Base-by-base conservation (phyloP, 164 flowering plant species). In the Tinospora cordifolia region DNA sequence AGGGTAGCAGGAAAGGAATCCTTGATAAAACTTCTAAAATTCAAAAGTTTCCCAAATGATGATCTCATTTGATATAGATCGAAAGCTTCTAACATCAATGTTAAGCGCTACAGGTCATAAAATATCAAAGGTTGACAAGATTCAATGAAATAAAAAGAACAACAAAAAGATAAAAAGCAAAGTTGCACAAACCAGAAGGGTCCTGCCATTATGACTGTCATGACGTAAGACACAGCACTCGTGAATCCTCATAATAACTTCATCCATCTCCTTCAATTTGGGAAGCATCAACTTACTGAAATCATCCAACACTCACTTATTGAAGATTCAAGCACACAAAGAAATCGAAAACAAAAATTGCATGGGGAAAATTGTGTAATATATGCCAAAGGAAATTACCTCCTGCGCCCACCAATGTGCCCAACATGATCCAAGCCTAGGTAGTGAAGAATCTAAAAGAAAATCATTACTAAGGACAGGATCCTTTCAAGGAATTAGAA, bases 381-480 rank as follows among this genome's bases (percentile, higher is more conserved):
- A 71, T 72, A 27, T 19, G 70, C 67, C 62, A 12, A 54, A 72
- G 69, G 60, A 44, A 59, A 63, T 70, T 76, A 92, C 98, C 97
- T 89, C 73, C 78, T 81, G 65, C 97, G 91, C 21, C 98, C 97
- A 64, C 97, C 97, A 82, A 82, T 83, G 86, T 94, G 98, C 49
- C 98, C 98, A 81, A 92, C 91, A 84, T 94, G 98, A 83, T 94
- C 98, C 87, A 94, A 73, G 67, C 98, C 97, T 62, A 94, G 87
- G 83, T 92, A 94, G 84, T 92, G 99, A 77, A 92, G 99, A 81
- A 94, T 90, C 99, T 92, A 86, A 65, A 78, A 81, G 62, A 25
- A 75, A 21, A 71, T 26, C n/a, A 57, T 69, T 71, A 76, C 54
- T 64, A 38, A 83, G 69, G 44, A 54, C 22, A 13, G 14, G 41